Conservation (phyloP, 2,329 filamentous ascomycete species). For the Alternaria sp. region DNA sequence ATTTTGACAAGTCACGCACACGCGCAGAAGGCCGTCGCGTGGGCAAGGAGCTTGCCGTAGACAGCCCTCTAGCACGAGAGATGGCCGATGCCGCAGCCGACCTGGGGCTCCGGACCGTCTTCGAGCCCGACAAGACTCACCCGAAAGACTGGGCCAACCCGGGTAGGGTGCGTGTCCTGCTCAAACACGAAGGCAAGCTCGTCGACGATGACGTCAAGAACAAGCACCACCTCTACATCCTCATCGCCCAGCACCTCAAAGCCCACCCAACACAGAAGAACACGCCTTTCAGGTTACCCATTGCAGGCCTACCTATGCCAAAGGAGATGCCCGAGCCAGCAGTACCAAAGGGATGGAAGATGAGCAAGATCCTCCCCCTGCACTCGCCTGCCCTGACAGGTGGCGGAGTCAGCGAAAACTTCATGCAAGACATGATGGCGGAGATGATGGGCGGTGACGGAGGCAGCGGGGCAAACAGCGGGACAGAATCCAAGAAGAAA, state of each 20-base stretch:
- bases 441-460: constrained; percentile 72
- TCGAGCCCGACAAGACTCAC: constrained; percentile 91
- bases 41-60: constrained; percentile 72
- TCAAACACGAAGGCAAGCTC: constrained; percentile 68
- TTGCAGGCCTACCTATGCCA: constrained; percentile 75
- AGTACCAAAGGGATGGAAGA: constrained; percentile 86
- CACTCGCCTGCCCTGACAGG: constrained; percentile 90
- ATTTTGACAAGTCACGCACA: constrained; percentile 82
- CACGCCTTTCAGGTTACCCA: constrained; percentile 73
- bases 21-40: constrained; percentile 86
- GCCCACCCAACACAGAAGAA: constrained; percentile 79
- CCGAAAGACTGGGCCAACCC: constrained; percentile 99
- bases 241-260: constrained; percentile 79
- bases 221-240: constrained; percentile 86
- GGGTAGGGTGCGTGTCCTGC: constrained; percentile 80
- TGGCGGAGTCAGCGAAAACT: constrained; percentile 91
- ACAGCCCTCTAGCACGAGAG: constrained; percentile 86
- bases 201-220: constrained; percentile 67
- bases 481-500: constrained; percentile 42
- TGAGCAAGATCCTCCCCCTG: constrained; percentile 82
- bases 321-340: constrained; percentile 72
- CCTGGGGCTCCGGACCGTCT: constrained; percentile 75
- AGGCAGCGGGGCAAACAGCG: constrained; percentile 33
- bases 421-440: constrained; percentile 96
- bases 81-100: constrained; percentile 78